Evolutionary conservation across 768 basidiomycete genomes (phyloP).

Genomic region (Agaricus blazei): DNA sequence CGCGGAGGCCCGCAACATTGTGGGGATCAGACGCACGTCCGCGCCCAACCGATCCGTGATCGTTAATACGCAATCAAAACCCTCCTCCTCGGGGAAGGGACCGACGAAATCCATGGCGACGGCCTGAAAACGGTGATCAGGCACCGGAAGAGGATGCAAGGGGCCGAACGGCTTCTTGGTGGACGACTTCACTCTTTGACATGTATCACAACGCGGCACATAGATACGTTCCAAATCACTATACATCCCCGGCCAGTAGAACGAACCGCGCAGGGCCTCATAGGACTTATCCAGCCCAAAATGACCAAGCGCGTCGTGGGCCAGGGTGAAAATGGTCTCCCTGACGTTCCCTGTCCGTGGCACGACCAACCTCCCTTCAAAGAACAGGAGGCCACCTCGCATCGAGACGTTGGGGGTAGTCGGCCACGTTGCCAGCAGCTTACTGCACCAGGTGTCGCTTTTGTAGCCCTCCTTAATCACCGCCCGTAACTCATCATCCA

Average conservation of each 20-base stretch:
- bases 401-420: neutral
- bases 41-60: constrained; percentile 8
- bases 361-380: constrained; percentile 18
- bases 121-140: neutral
- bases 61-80: neutral
- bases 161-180: constrained; percentile 26
- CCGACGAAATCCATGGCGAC: constrained; percentile 12
- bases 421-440: neutral
- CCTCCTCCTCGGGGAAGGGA: neutral
- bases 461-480: neutral
- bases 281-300: constrained; percentile 28
- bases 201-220: constrained; percentile 26
- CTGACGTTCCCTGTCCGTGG: constrained; percentile 17
- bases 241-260: too few relatives aligned
- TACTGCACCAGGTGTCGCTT: neutral
- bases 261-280: too few relatives aligned
- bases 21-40: constrained; percentile 11
- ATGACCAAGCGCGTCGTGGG: constrained; percentile 26
- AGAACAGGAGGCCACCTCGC: constrained; percentile 18
- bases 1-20: neutral
- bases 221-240: constrained; percentile 25
- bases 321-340: constrained; percentile 19
- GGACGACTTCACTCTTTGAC: constrained; percentile 31
- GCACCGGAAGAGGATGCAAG: constrained; percentile 10
- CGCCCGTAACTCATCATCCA: neutral